These are phyloP conservation scores for Pichia membranifaciens DNA, from an alignment of 805 yeast genomes.

Conservation along the genomic window DNA sequence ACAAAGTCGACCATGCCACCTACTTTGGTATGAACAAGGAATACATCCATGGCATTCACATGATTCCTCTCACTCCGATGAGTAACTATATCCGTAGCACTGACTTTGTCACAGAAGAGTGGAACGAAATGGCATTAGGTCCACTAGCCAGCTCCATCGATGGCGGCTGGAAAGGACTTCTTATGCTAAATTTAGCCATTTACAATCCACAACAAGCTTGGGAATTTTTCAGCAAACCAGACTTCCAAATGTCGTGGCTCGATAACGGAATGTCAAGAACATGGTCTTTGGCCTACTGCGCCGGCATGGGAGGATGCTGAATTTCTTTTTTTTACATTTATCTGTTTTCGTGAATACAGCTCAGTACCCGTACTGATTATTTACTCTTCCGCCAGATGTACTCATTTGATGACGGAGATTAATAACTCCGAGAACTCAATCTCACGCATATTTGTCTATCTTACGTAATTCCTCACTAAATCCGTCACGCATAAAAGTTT, in stretches of 20 bases:
- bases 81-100: constrained; percentile 52
- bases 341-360: background rate
- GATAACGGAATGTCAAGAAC: constrained; percentile 61
- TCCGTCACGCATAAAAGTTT: background rate
- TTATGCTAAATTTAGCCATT: constrained; percentile 40
- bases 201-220: constrained; percentile 38
- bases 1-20: constrained; percentile 67
- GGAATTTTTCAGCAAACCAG: constrained; percentile 34
- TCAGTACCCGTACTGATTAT: too few species aligned
- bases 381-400: too few species aligned
- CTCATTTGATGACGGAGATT: too few species aligned
- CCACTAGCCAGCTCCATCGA: constrained; percentile 36
- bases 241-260: constrained; percentile 35
- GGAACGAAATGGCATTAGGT: constrained; percentile 30
- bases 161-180: constrained; percentile 63
- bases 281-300: constrained; percentile 57
- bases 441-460: too few species aligned
- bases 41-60: constrained; percentile 73
- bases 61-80: constrained; percentile 65
- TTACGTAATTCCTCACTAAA: too few species aligned
- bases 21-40: constrained; percentile 58
- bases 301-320: constrained; percentile 36
- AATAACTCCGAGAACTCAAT: background rate
- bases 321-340: background rate
- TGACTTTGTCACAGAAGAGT: constrained; percentile 42